Base-by-base conservation (phyloP, 2,329 filamentous ascomycete genomes). In the Sporothrix brasiliensis region DNA sequence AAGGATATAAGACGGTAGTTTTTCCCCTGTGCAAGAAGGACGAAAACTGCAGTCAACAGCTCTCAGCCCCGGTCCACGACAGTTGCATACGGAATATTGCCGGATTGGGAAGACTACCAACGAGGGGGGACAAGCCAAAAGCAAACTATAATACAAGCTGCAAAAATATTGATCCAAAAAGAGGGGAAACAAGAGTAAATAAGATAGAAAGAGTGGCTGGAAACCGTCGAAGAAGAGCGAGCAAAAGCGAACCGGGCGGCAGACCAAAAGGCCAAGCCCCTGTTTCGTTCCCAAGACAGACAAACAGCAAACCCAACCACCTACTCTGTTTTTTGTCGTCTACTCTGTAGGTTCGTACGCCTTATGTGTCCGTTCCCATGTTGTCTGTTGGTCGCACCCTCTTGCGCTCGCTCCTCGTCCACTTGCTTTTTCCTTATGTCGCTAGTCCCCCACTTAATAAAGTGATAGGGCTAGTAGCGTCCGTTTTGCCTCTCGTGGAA, bases 381-480 rank as follows among this genome's bases (percentile, higher is more conserved):
- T 27, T 63, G 11, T 44, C 41, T 44, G 41, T 13, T 44, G 41
- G 16, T 19, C 44, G 44, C 44, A 6, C 14, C 16, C 24, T 63
- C 60, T 63, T 16, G 9, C 60, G 21, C 41, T 63, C 60, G 60
- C 13, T 47, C 60, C 24, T 44, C 49, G 44, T 16, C 19, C 24
- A 10, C 39, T 66, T 16, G 24, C 44, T 24, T 27, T 47, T 66
- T 66, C 27, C 63, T 65, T 30, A 4, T 3, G 10, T 2, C 10
- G 13, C 14, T 24, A 27, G 2, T 6, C 30, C 39, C 52, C 34
- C 52, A 54, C 65, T 52, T n/a, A 56, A 56, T 67, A 41, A 7
- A 58, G 30, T 41, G 9, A 61, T 58, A 69, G 50, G 67, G 67
- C 67, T 69, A 41, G 27, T 69, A 69, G 53, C 67, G 67, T 50